A percentile compares a stretch with the other conserved stretches of the same genome.
Evolutionary conservation across 495 filamentous ascomycete genomes (phyloP).

Genomic region (Penicillium parvum): DNA sequence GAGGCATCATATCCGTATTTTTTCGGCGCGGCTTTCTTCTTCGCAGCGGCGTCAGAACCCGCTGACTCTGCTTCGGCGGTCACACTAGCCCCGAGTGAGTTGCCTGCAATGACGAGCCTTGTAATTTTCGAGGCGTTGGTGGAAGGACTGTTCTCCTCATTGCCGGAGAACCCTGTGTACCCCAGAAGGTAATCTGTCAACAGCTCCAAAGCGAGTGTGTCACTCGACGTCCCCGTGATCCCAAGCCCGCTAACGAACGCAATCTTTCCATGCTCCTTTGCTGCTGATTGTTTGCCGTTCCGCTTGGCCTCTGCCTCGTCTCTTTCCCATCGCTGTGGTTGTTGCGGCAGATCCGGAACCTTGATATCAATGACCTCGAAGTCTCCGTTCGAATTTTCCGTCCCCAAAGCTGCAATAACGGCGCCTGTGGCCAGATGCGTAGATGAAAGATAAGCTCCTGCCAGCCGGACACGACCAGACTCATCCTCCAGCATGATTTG

Average conservation of each 20-base stretch:
- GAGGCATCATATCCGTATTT: conserved; percentile 94
- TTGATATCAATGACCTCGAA: conserved; percentile 89
- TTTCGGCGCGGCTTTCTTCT: conserved; percentile 53
- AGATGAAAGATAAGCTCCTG: conserved; percentile 59
- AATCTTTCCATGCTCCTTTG: conserved; percentile 58
- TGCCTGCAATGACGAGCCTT: conserved; percentile 85
- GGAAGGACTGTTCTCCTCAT: conserved; percentile 37
- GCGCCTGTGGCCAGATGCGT: conserved; percentile 83
- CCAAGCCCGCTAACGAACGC: conserved; percentile 85
- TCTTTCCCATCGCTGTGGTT: conserved; percentile 71
- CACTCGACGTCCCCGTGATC: conserved; percentile 69
- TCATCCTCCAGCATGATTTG: conserved; percentile 92
- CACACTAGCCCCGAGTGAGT: conserved; percentile 66
- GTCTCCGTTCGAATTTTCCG: conserved; percentile 85
- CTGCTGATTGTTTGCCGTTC: conserved; percentile 22
- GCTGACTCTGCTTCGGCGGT: conserved; percentile 22
- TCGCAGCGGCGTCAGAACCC: conserved; percentile 21
- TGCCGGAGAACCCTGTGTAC: conserved; percentile 58
- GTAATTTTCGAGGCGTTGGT: conserved; percentile 60
- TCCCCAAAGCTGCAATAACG: conserved; percentile 86
- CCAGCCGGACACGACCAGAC: conserved; percentile 81
- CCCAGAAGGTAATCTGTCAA: conserved; percentile 85
- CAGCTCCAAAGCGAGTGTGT: conserved; percentile 68
- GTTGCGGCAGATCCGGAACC: conserved; percentile 77
- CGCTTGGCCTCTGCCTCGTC: conserved; percentile 30